Evolutionary conservation across 208 protist species (phyloP).

Genomic region (Ichthyophonus hoferi): DNA sequence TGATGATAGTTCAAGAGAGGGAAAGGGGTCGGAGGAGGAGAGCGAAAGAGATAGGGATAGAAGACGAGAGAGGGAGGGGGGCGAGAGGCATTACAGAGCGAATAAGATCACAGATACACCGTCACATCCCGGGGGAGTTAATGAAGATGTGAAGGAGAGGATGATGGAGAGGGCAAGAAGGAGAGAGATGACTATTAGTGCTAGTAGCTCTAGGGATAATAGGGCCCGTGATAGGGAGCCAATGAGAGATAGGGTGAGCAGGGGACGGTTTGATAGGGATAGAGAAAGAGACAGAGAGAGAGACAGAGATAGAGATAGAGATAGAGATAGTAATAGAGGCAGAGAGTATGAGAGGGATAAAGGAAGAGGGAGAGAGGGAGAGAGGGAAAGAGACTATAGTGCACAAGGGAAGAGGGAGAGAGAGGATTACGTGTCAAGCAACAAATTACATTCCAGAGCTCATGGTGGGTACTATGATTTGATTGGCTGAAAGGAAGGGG

Average conservation of each 20-base stretch:
- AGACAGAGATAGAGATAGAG: slow-evolving; percentile 1
- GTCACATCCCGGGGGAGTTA: slow-evolving; percentile 1
- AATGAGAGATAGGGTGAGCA: neutral
- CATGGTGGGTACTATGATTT: no score
- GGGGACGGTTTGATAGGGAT: neutral
- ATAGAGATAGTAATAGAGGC: neutral
- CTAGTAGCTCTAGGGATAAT: neutral
- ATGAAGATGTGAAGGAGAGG: neutral
- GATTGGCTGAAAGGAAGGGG: no score
- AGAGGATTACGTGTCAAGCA: no score
- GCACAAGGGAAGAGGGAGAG: neutral
- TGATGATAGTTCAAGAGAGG: no score
- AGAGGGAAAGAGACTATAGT: neutral
- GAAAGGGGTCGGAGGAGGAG: neutral
- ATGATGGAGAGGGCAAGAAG: neutral
- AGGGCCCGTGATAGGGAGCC: neutral
- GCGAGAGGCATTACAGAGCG: neutral
- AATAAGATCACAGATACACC: neutral
- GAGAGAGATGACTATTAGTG: neutral
- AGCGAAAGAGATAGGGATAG: neutral
- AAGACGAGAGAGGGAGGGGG: neutral
- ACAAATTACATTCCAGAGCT: no score
- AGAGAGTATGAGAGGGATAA: neutral
- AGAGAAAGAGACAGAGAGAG: neutral
- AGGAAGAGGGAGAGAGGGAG: neutral